Percentiles rank a stretch among this genome's conserved stretches.
Evolutionary conservation across 179 eudicot species (phyloP).

Genomic region (Gypsophila paniculata): DNA sequence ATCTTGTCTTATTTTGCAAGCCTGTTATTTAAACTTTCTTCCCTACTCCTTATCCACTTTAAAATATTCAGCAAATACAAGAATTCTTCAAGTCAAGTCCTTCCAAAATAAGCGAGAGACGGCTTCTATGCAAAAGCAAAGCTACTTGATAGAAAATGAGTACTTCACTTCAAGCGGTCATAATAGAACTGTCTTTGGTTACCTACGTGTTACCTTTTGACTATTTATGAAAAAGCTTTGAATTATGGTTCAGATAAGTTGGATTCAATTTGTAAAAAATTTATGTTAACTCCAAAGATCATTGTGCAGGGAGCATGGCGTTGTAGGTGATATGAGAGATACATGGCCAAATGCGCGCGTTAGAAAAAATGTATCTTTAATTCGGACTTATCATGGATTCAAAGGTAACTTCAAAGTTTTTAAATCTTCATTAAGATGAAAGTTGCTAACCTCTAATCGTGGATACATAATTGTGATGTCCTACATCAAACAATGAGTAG

Average conservation of each 20-base stretch:
- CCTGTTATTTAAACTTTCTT: neutral
- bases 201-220: neutral
- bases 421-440: neutral
- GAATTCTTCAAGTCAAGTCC: neutral
- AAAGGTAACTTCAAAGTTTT: conserved; percentile 52
- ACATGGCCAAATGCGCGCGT: conserved; percentile 95
- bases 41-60: neutral
- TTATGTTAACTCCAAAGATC: neutral
- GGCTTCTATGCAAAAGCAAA: neutral
- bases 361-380: conserved; percentile 72
- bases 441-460: neutral
- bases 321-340: conserved; percentile 95
- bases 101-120: neutral
- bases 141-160: neutral
- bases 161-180: neutral
- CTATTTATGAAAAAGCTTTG: neutral
- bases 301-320: conserved; percentile 78
- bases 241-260: neutral
- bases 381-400: conserved; percentile 94
- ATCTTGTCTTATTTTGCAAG: neutral
- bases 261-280: neutral
- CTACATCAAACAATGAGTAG: neutral
- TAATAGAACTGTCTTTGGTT: neutral
- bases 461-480: neutral
- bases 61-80: neutral